Evolutionary conservation across 2,329 filamentous ascomycete genomes (phyloP).

Genomic region (Cordyceps farinosa): DNA sequence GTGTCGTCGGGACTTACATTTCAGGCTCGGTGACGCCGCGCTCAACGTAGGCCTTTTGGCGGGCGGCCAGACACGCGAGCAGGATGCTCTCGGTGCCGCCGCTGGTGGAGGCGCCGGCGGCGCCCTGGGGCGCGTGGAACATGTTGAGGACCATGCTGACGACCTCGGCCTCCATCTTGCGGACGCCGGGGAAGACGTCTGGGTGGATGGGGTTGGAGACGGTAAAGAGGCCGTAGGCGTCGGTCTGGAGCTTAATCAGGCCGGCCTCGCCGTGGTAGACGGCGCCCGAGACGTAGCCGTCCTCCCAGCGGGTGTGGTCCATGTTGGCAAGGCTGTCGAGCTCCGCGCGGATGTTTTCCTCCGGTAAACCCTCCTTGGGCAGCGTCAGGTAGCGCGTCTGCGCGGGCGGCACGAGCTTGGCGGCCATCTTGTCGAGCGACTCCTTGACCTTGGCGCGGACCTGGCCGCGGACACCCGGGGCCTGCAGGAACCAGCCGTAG

Average conservation of each 20-base stretch:
- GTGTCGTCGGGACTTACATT: constrained; percentile 58
- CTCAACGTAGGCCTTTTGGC: constrained; percentile 84
- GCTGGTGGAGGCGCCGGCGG: constrained; percentile 83
- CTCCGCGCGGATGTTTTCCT: constrained; percentile 76
- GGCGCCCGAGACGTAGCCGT: constrained; percentile 88
- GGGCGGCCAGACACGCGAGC: constrained; percentile 87
- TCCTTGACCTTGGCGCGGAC: constrained; percentile 82
- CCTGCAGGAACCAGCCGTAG: constrained; percentile 81
- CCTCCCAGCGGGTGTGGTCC: constrained; percentile 96
- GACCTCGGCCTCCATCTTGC: constrained; percentile 99
- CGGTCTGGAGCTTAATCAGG: constrained; percentile 78
- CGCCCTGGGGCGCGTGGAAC: constrained; percentile 84
- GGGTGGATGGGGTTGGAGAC: constrained; percentile 97
- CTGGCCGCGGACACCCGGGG: constrained; percentile 80
- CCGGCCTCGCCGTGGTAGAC: constrained; percentile 92
- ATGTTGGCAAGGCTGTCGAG: constrained; percentile 74
- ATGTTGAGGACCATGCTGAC: constrained; percentile 90
- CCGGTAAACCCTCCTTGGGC: constrained; percentile 78
- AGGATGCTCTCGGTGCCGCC: constrained; percentile 96
- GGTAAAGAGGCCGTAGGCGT: constrained; percentile 91
- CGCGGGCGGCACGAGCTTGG: constrained; percentile 74
- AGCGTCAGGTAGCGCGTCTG: constrained; percentile 71
- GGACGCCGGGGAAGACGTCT: constrained; percentile 93
- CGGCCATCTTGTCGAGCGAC: constrained; percentile 74
- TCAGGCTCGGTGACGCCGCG: constrained; percentile 88